Conservation (phyloP, 2,329 filamentous ascomycete species). For the Cryphonectria parasitica region DNA sequence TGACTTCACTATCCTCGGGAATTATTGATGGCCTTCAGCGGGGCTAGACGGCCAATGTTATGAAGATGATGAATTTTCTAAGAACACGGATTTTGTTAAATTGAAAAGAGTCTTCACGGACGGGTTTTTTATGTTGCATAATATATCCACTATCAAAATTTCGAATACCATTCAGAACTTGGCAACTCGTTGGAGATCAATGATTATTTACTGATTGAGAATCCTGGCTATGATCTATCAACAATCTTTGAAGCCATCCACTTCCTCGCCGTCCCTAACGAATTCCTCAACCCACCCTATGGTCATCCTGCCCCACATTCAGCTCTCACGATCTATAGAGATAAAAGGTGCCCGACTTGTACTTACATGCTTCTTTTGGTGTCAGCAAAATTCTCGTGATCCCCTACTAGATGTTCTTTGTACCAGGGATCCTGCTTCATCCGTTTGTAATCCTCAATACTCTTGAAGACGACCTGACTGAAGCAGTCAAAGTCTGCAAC, state of each 20-base stretch:
- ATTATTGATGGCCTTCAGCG: conserved; percentile 26
- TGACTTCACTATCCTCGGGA: conserved; percentile 27
- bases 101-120: neutral
- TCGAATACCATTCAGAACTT: neutral
- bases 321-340: neutral
- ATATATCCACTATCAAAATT: neutral
- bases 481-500: conserved; percentile 55
- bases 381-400: conserved; percentile 56
- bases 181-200: neutral
- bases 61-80: neutral
- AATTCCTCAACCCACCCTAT: conserved; percentile 51
- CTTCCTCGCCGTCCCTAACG: conserved; percentile 37
- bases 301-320: conserved; percentile 44
- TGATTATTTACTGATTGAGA: no score
- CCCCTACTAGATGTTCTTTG: conserved; percentile 46
- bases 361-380: conserved; percentile 44
- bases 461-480: conserved; percentile 51
- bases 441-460: conserved; percentile 48
- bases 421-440: conserved; percentile 56
- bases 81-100: neutral
- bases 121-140: neutral
- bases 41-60: conserved; percentile 4
- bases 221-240: neutral
- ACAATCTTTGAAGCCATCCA: conserved; percentile 5
- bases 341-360: neutral